Percentiles rank a stretch among this genome's conserved stretches.
These are phyloP conservation scores for Rhodotorula paludigena DNA, from an alignment of 768 basidiomycete species.

Conservation along the genomic window DNA sequence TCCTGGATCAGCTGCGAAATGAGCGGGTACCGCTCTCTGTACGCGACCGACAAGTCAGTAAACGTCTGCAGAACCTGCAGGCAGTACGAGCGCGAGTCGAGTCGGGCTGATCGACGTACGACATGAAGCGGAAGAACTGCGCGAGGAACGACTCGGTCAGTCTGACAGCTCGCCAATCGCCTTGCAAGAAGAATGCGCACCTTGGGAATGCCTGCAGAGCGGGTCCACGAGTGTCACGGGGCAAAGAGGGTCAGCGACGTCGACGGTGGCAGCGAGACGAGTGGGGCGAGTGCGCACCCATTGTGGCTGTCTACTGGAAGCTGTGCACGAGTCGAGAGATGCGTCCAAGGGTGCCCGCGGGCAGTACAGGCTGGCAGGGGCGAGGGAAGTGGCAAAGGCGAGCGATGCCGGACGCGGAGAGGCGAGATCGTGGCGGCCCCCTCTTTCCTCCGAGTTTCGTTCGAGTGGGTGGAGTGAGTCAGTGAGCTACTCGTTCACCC, in stretches of 20 bases:
- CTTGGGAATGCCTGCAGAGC: conserved; percentile 37
- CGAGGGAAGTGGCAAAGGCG: too few species aligned
- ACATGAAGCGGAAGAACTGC: conserved; percentile 47
- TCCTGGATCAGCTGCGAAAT: conserved; percentile 97
- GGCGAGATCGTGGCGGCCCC: too few species aligned
- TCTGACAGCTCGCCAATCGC: neutral
- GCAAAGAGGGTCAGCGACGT: neutral
- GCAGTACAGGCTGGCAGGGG: too few species aligned
- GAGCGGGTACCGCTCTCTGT: conserved; percentile 91
- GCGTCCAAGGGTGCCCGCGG: too few species aligned
- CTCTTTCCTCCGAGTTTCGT: too few species aligned
- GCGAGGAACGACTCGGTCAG: neutral
- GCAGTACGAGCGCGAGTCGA: neutral
- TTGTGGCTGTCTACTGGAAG: neutral
- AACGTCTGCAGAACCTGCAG: neutral
- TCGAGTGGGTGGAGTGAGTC: too few species aligned
- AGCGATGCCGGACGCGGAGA: too few species aligned
- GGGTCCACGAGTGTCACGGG: neutral
- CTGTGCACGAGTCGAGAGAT: too few species aligned
- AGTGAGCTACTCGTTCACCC: too few species aligned
- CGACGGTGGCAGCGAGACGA: neutral
- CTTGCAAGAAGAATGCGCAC: neutral
- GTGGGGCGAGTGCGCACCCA: conserved; percentile 19
- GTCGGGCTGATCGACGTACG: conserved; percentile 34
- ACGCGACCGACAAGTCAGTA: neutral